Evolutionary conservation across 257 asterid genomes (phyloP).

Genomic region (Lycium ferocissimum): DNA sequence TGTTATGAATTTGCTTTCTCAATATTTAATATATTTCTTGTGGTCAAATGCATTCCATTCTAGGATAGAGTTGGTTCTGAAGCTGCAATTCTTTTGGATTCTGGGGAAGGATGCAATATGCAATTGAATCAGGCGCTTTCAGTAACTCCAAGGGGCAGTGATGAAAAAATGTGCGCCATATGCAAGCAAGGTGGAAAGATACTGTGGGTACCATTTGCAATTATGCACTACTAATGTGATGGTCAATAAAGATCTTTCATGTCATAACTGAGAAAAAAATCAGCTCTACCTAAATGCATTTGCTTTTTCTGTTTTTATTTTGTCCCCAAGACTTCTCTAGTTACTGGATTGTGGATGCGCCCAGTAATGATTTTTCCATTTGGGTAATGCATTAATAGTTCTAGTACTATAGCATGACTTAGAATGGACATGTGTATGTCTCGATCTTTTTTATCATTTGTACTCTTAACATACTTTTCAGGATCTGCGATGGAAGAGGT

Average conservation of each 20-base stretch:
- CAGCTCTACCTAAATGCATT: not conserved
- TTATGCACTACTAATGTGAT: conserved; percentile 30
- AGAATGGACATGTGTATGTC: conserved; percentile 18
- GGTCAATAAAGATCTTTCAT: not conserved
- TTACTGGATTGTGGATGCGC: conserved; percentile 26
- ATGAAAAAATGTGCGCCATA: conserved; percentile 47
- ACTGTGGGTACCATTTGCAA: conserved; percentile 69
- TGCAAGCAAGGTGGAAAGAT: conserved; percentile 69
- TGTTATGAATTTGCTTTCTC: conserved; percentile 17
- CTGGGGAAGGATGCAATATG: conserved; percentile 38
- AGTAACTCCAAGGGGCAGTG: conserved; percentile 43
- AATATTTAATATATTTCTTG: conserved; percentile 25
- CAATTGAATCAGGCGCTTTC: conserved; percentile 38
- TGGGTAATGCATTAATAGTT: conserved; percentile 19
- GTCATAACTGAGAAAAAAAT: conserved; percentile 17
- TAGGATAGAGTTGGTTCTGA: conserved; percentile 63
- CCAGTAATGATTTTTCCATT: conserved; percentile 9
- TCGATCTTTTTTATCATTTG: conserved; percentile 18
- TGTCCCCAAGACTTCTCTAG: not conserved
- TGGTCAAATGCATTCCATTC: conserved; percentile 41
- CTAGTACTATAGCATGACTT: not conserved
- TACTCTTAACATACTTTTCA: conserved; percentile 44
- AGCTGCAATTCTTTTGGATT: conserved; percentile 49
- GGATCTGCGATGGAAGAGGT: conserved; percentile 64
- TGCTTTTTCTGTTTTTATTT: conserved; percentile 25